Evolutionary conservation across 129 eudicot genomes (phyloP).

Genomic region (Dittrichia graveolens): DNA sequence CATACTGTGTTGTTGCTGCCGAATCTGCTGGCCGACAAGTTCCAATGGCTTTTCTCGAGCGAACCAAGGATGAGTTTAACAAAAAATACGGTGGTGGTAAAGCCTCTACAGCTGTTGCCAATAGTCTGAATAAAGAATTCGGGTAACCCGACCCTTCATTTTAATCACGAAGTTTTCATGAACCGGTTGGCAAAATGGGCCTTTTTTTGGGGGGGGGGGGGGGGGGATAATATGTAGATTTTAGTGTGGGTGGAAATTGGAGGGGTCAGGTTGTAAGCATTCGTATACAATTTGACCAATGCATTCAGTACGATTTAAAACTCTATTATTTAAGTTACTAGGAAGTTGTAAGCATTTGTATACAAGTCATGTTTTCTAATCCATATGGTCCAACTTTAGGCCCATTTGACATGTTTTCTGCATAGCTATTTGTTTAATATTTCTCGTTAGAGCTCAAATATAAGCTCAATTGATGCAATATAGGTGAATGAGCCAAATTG

Average conservation of each 20-base stretch:
- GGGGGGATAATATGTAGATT: too few species aligned
- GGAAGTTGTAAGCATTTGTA: too few species aligned
- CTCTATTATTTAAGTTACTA: background rate
- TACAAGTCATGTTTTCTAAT: too few species aligned
- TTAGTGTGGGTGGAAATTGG: too few species aligned
- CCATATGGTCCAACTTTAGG: too few species aligned
- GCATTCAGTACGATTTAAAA: too few species aligned
- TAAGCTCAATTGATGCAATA: too few species aligned
- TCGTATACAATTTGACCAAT: too few species aligned
- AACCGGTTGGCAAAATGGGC: background rate
- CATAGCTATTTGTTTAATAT: background rate
- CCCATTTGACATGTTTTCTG: too few species aligned
- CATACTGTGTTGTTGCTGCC: conserved; percentile 50
- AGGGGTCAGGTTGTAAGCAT: too few species aligned
- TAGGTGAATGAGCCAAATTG: too few species aligned
- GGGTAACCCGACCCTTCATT: conserved; percentile 44
- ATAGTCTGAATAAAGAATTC: conserved; percentile 59
- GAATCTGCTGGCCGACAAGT: conserved; percentile 62
- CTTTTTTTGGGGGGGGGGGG: background rate
- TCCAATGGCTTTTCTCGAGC: conserved; percentile 64
- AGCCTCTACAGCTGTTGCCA: conserved; percentile 54
- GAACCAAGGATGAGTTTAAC: conserved; percentile 55
- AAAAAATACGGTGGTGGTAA: conserved; percentile 61
- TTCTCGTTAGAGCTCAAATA: background rate
- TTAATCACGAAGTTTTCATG: background rate